These are phyloP conservation scores for Amanita polypyramis DNA, from an alignment of 768 basidiomycete species.

Conservation along the genomic window DNA sequence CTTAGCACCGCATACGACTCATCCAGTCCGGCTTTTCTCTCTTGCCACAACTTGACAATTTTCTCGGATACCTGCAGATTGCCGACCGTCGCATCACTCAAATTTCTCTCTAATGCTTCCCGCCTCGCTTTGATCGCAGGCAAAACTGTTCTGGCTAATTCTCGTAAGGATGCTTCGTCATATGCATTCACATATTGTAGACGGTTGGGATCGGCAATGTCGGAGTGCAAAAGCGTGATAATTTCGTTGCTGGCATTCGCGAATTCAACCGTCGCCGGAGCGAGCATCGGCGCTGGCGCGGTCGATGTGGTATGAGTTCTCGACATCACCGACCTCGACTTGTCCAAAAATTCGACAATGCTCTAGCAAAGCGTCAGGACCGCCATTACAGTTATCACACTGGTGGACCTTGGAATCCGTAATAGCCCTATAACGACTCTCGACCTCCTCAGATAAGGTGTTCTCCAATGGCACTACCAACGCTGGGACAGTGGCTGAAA, in stretches of 20 bases:
- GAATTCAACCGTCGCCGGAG: slow-evolving; percentile 77
- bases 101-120: slow-evolving; percentile 35
- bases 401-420: slow-evolving; percentile 39
- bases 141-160: slow-evolving; percentile 31
- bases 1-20: slow-evolving; percentile 34
- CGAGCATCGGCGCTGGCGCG: slow-evolving; percentile 65
- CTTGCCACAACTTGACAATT: slow-evolving; percentile 50
- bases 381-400: not conserved
- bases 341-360: slow-evolving; percentile 75
- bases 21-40: slow-evolving; percentile 37
- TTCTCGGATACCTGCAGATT: slow-evolving; percentile 47
- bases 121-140: slow-evolving; percentile 37
- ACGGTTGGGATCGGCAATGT: slow-evolving; percentile 50
- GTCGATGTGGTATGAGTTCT: slow-evolving; percentile 59
- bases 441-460: slow-evolving; percentile 1
- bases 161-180: slow-evolving; percentile 38
- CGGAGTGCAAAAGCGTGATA: slow-evolving; percentile 53
- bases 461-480: slow-evolving; percentile 69
- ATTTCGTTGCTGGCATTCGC: slow-evolving; percentile 37
- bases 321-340: slow-evolving; percentile 62
- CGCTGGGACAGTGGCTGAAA: slow-evolving; percentile 65
- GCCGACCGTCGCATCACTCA: slow-evolving; percentile 41
- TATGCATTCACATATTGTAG: slow-evolving; percentile 52
- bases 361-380: slow-evolving; percentile 27
- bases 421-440: not conserved